Conservation (phyloP, 805 yeast species). For the Saccharomycopsis amapae region DNA sequence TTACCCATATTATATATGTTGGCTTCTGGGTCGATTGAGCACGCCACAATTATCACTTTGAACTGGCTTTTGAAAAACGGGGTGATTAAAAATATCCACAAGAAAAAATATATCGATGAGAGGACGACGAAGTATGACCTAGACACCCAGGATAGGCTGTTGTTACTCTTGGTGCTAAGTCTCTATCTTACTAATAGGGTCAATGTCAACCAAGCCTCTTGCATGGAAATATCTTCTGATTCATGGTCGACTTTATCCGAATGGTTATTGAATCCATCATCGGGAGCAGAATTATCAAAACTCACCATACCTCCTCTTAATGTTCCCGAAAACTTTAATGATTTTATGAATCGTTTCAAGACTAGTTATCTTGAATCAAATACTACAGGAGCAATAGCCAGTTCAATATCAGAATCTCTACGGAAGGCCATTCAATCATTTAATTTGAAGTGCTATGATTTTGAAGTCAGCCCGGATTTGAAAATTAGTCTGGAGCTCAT, state of each 20-base stretch:
- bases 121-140: not conserved
- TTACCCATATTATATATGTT: constrained; percentile 41
- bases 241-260: too few relatives aligned
- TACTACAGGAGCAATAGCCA: too few relatives aligned
- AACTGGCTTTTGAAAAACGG: constrained; percentile 19
- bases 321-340: too few relatives aligned
- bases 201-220: too few relatives aligned
- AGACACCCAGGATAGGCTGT: not conserved
- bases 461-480: not conserved
- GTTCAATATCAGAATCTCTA: too few relatives aligned
- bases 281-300: too few relatives aligned
- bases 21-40: constrained; percentile 40
- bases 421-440: too few relatives aligned
- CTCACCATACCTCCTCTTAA: too few relatives aligned
- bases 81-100: constrained; percentile 14
- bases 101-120: constrained; percentile 13
- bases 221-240: too few relatives aligned
- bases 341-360: too few relatives aligned
- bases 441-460: constrained; percentile 1
- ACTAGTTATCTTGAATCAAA: too few relatives aligned
- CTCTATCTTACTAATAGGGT: constrained; percentile 1
- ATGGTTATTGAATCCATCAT: too few relatives aligned
- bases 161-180: not conserved
- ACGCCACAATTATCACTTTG: constrained; percentile 27
- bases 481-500: not conserved